Evolutionary conservation across 495 filamentous ascomycete genomes (phyloP).

Genomic region (Hyaloscypha finlandica): DNA sequence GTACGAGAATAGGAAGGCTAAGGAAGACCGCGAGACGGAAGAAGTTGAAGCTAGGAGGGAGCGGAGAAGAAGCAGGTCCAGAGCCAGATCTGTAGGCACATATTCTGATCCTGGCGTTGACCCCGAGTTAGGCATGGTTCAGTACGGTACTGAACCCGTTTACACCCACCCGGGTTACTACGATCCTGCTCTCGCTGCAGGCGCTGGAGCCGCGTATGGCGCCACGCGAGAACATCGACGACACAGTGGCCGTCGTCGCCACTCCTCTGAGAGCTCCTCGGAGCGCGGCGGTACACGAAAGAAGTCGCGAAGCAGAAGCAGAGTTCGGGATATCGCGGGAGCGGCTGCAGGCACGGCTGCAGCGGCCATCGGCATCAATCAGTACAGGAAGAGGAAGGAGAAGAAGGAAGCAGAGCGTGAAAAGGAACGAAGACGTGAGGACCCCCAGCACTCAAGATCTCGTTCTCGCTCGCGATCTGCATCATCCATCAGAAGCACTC

Average conservation of each 20-base stretch:
- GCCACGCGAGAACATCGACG: constrained; percentile 46
- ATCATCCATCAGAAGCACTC: constrained; percentile 28
- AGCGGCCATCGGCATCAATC: constrained; percentile 76
- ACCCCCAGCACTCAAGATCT: constrained; percentile 34
- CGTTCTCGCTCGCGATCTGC: constrained; percentile 27
- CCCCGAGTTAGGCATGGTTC: constrained; percentile 74
- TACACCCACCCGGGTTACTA: constrained; percentile 38
- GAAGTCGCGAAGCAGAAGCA: constrained; percentile 58
- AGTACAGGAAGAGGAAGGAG: constrained; percentile 64
- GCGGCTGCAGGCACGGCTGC: constrained; percentile 71
- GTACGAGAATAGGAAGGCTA: constrained; percentile 75
- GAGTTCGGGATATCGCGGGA: constrained; percentile 64
- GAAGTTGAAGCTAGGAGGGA: constrained; percentile 29
- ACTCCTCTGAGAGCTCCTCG: constrained; percentile 32
- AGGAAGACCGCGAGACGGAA: constrained; percentile 61
- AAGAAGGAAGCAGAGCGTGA: constrained; percentile 42
- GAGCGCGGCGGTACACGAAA: constrained; percentile 32
- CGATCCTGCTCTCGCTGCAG: constrained; percentile 38
- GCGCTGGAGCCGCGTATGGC: constrained; percentile 43
- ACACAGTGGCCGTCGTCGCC: constrained; percentile 37
- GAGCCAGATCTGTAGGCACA: constrained; percentile 52
- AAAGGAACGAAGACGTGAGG: constrained; percentile 37
- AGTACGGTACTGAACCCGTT: constrained; percentile 73
- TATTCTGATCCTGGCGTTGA: constrained; percentile 56
- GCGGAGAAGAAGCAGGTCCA: constrained; percentile 49